Base-by-base conservation (phyloP, 768 basidiomycete species). In the Leccinum fibrillosum region DNA sequence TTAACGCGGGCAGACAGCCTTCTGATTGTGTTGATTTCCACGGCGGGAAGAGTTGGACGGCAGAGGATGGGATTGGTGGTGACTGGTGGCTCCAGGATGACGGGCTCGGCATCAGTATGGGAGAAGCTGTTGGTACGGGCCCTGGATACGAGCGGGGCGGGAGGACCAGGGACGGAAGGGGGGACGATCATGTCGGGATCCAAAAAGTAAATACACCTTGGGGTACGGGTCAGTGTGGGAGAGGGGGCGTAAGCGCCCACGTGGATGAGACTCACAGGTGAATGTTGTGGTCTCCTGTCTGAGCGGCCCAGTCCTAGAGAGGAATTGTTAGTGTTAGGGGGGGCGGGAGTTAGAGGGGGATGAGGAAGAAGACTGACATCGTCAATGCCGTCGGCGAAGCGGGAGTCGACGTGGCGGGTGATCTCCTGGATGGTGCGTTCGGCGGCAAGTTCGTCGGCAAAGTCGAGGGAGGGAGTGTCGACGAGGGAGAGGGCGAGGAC, bases 131-230 rank as follows among this genome's bases (percentile, higher is more conserved):
- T 85, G 62, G 80, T 82, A 63, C 86, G 89, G 50, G 87, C 74
- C 60, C 89, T 83, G 63, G 87, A 77, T 62, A 88, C 81, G 62
- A 84, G 78, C 45, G 89, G 88, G 47, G 79, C 85, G 58, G 87
- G 85, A 44, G 84, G 86, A 23, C 80, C 82, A 61, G 87, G 78
- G 47, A 85, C 83, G 55, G 83, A 79, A 34, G 86, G 87, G 56
- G 89, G 88, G 58, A 90, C 79, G 65, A 92, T 90, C 71, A 79
- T 70, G 77, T 90, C 88, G 55, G 91, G 91, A 80, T 92, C 89
- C 74, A 93, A 77, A 75, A 93, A 90, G 76, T 93, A 93, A 58
- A 93, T 85, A 67, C 90, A 92, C 59, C 90, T 92, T 75, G 56
- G 62, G 53, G 64, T 21, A 44, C 32, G 50, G 64, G 60, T 66